phyloP scores from a whole-genome alignment of 257 asterid genomes.

The Solanum sparsipilum region DNA sequence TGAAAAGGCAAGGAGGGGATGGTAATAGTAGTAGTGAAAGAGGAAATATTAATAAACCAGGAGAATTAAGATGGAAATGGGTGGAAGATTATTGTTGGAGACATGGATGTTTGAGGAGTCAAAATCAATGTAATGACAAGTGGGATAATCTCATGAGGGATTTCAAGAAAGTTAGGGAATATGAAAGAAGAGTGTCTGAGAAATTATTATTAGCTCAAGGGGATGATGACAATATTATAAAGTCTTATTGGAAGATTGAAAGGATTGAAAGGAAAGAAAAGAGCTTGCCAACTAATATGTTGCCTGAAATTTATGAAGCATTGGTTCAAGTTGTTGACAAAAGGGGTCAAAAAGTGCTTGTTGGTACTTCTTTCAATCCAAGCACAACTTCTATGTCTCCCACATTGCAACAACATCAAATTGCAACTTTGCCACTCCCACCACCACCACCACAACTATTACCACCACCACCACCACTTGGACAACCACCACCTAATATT shows the following conservation, averaged over 20 bases:
- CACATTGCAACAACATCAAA: conserved; percentile 26
- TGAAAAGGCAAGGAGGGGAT: conserved; percentile 49
- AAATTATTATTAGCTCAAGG: background rate
- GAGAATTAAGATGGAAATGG: conserved; percentile 96
- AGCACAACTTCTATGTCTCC: conserved; percentile 15
- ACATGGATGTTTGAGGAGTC: conserved; percentile 70
- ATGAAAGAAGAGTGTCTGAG: conserved; percentile 29
- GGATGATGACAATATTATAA: background rate
- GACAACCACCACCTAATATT: background rate
- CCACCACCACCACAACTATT: conserved; percentile 1
- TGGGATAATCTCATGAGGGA: conserved; percentile 96
- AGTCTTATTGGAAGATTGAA: conserved; percentile 78
- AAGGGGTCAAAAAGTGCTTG: conserved; percentile 20
- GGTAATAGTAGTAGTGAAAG: conserved; percentile 6
- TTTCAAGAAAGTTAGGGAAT: conserved; percentile 81
- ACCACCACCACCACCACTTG: conserved; percentile 9
- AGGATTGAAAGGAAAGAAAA: conserved; percentile 59
- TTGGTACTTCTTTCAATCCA: background rate
- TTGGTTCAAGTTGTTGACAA: conserved; percentile 59
- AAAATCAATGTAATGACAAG: conserved; percentile 88
- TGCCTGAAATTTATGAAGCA: conserved; percentile 67
- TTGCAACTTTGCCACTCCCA: conserved; percentile 15
- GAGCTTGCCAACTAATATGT: conserved; percentile 71
- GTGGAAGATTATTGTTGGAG: conserved; percentile 92
- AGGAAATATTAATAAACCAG: conserved; percentile 40